Base-by-base conservation (phyloP, 1,139 yeast species). In the Diutina neorugosa region DNA sequence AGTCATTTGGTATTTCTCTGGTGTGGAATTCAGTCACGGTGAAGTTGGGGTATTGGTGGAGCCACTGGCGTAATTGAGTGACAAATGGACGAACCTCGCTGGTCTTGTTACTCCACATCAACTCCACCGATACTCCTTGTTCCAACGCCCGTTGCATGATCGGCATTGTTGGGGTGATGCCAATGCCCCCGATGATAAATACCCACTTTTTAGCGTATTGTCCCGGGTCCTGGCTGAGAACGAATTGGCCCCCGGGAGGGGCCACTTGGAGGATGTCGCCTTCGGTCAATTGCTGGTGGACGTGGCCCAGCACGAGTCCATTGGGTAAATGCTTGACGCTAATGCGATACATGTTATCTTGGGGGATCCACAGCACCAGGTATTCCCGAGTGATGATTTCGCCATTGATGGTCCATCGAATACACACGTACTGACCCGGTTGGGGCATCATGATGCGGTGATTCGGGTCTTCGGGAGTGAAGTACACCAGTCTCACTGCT, bases 121-220 rank as follows among this genome's bases (percentile, higher is more conserved):
- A 55, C n/a, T 55, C 62, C 8, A 70, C 73, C 9, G 58, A 59
- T 55, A 65, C 62, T 3, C 66, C 67, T 18, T 61, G 59, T 12
- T 54, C 54, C 52, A 69, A 60, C 3, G 74, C 74, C 19, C 66
- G 60, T 58, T 77, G 77, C 43, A 76, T 61, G 62, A 82, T 77
- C 8, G 86, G 68, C 51, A 81, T 61, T 54, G 81, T 58, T 46
- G 90, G 89, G 2, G 89, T 84, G 54, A 82, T 77, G 57, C 89
- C 90, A 57, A 82, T 81, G 53, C 89, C 90, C 53, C 83, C 86
- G 31, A 80, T 75, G 53, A 81, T 65, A 46, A 82, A 64, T 9
- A 68, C 61, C 3, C 79, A 69, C 23, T 76, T 69, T 25, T 75
- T 73, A 19, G 62, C 58, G 8, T 59, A 55, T 19, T 68, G 31